These are phyloP conservation scores for Kazachstania bromeliacearum DNA, from an alignment of 805 yeast genomes.

Conservation along the genomic window DNA sequence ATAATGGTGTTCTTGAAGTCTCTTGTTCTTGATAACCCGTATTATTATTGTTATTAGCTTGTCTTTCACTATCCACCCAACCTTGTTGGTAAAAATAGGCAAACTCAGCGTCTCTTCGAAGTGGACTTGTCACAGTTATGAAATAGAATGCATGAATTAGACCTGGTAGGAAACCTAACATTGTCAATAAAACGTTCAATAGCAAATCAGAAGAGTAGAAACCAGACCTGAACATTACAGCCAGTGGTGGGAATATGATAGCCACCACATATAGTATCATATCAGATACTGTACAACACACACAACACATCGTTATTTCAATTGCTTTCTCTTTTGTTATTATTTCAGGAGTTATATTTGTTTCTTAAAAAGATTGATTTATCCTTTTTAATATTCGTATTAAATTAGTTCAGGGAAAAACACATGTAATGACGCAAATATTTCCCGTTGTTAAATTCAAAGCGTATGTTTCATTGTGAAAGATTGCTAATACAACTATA, in stretches of 20 bases:
- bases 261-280: conserved; percentile 50
- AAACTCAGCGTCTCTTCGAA: conserved; percentile 18
- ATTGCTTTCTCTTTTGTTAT: neutral
- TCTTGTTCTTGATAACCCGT: conserved; percentile 1
- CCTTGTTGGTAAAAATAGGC: conserved; percentile 26
- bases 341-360: neutral
- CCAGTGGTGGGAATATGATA: conserved; percentile 63
- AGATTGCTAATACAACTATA: too few species aligned
- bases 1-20: conserved; percentile 1
- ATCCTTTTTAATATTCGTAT: too few species aligned
- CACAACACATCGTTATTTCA: conserved; percentile 12
- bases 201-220: conserved; percentile 44
- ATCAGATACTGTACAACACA: conserved; percentile 35
- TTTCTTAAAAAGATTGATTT: too few species aligned
- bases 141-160: conserved; percentile 52
- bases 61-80: conserved; percentile 25
- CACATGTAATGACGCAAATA: too few species aligned
- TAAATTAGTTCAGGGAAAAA: too few species aligned
- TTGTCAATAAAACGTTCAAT: conserved; percentile 55
- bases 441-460: too few species aligned
- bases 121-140: conserved; percentile 30
- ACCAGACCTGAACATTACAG: conserved; percentile 61
- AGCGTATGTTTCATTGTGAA: too few species aligned
- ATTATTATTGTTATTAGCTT: conserved; percentile 3
- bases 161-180: conserved; percentile 72